Evolutionary conservation across 2,329 filamentous ascomycete genomes (phyloP).

Genomic region (Beauveria caledonica): DNA sequence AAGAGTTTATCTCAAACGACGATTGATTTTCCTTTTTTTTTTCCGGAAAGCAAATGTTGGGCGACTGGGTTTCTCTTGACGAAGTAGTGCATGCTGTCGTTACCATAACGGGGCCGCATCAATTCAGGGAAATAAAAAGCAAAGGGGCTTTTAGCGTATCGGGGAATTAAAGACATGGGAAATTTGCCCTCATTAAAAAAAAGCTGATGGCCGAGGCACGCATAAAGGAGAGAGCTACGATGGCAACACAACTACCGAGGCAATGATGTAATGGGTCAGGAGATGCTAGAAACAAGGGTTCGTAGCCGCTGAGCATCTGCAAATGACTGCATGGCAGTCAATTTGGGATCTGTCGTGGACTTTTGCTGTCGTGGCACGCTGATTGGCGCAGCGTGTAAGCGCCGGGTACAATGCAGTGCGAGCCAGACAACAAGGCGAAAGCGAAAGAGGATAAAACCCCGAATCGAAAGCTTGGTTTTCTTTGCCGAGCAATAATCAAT

Average conservation of each 20-base stretch:
- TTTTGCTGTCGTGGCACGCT: not conserved
- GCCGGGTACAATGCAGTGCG: not conserved
- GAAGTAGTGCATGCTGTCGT: not conserved
- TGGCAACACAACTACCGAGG: not conserved
- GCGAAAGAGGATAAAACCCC: too few species aligned
- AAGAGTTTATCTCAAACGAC: not conserved
- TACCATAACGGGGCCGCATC: not conserved
- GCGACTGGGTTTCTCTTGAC: not conserved
- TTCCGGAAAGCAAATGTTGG: not conserved
- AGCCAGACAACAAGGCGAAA: too few species aligned
- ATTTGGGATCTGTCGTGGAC: not conserved
- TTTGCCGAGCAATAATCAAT: not conserved
- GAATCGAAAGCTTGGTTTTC: not conserved
- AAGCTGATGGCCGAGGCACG: too few species aligned
- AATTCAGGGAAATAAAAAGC: not conserved
- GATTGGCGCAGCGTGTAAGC: slow-evolving; percentile 5
- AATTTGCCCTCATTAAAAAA: not conserved
- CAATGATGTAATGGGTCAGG: not conserved
- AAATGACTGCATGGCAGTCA: not conserved
- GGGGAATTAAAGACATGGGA: slow-evolving; percentile 7
- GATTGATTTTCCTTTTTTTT: not conserved
- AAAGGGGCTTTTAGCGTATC: not conserved
- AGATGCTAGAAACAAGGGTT: not conserved
- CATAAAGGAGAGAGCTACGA: not conserved
- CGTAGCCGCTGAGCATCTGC: not conserved